Base-by-base conservation (phyloP, 83 land plant species). In the Diphasiastrum complanatum region DNA sequence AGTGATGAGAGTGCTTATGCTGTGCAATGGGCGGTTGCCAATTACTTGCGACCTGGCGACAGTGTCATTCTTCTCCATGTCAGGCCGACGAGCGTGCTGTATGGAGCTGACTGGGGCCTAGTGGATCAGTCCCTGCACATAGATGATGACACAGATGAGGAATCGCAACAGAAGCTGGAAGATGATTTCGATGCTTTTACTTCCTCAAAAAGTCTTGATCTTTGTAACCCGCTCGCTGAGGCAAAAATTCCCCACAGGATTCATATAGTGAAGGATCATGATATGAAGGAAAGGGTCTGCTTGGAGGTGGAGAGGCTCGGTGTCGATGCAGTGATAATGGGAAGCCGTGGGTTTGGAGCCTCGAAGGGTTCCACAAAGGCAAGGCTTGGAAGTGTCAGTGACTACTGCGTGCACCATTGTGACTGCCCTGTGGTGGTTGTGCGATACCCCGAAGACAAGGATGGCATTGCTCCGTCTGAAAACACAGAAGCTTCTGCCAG, bases 241-340 rank as follows among this genome's bases (percentile, higher is more conserved):
- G 85, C 88, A 1, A 62, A 72, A 18, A 77, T 89, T 11, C 92
- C 88, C 2, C 76, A 73, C 77, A 89, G 83, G 78, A 79, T 83
- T 65, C 96, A 86, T 65, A 89, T 89, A 24, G 96, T 89, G 29
- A 89, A 89, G 71, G 93, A 89, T 47, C 96, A 86, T 65, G 96
- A 89, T 67, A 80, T 89, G 96, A 89, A 85, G 73, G 95, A 89
- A 69, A 34, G 91, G 34, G 71, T 87, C 19, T 87, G 93, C 60
- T 60, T 89, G 25, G 96, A 89, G 73, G 85, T 89, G 16, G 96
- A 89, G 79, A 56, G 96, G 60, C 75, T 89, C 0, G 92, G 96
- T 19, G 67, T 79, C 28, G 79, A 83, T 56, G 83, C 85, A 0
- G 79, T 89, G 24, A 83, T 89, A 37, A 85, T 86, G 91, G 96